Evolutionary conservation across 1,139 yeast species (phyloP).

Genomic region (Kazachstania sp.): DNA sequence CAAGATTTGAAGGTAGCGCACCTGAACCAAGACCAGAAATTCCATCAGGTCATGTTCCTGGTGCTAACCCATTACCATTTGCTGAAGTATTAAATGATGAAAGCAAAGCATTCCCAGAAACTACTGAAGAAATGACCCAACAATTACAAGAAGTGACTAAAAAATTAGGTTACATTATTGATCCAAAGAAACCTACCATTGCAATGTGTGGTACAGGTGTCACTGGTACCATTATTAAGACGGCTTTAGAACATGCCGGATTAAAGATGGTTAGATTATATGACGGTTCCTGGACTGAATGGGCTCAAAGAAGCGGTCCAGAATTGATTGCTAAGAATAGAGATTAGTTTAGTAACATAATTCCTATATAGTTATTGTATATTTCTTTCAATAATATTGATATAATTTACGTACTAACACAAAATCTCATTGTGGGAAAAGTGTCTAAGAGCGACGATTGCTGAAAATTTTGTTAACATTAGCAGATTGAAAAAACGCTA

Average conservation of each 20-base stretch:
- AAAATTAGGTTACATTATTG: slow-evolving; percentile 23
- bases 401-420: background rate
- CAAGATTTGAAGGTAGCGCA: slow-evolving; percentile 64
- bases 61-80: slow-evolving; percentile 73
- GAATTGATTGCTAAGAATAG: slow-evolving; percentile 29
- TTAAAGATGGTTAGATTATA: slow-evolving; percentile 53
- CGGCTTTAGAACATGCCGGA: slow-evolving; percentile 57
- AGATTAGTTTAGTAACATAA: slow-evolving; percentile 10
- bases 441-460: too few relatives aligned
- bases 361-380: background rate
- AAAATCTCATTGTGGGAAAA: background rate
- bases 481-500: too few relatives aligned
- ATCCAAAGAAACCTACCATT: slow-evolving; percentile 52
- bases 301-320: slow-evolving; percentile 33
- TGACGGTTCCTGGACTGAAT: slow-evolving; percentile 89
- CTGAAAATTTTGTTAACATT: too few relatives aligned
- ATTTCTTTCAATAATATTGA: background rate
- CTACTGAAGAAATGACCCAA: slow-evolving; percentile 13
- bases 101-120: slow-evolving; percentile 37
- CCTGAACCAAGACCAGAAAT: slow-evolving; percentile 88
- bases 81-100: slow-evolving; percentile 45
- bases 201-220: slow-evolving; percentile 96
- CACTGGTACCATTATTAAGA: slow-evolving; percentile 75
- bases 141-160: slow-evolving; percentile 17
- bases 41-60: slow-evolving; percentile 83